Evolutionary conservation across 1,284 basidiomycete species (phyloP).

Genomic region (Dichomitus squalens): DNA sequence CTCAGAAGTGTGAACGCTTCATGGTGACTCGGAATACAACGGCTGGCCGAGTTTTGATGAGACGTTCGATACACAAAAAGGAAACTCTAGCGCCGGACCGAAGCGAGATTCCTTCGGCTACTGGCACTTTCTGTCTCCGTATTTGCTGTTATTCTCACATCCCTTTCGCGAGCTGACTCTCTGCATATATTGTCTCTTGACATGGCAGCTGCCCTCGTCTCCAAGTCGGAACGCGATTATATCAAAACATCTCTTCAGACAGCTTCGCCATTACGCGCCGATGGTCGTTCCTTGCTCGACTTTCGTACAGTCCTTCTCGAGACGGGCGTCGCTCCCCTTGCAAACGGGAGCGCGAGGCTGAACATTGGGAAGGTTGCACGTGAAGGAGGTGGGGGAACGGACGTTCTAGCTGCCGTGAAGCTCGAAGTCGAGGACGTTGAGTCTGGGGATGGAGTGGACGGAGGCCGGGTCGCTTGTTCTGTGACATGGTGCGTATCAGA

Average conservation of each 20-base stretch:
- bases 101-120: no score
- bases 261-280: constrained; percentile 57
- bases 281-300: constrained; percentile 66
- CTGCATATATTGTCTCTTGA: background rate
- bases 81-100: no score
- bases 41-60: no score
- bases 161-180: background rate
- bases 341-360: constrained; percentile 77
- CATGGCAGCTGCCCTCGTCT: constrained; percentile 43
- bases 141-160: no score
- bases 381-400: constrained; percentile 65
- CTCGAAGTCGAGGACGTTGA: constrained; percentile 68
- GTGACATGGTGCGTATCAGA: constrained; percentile 68
- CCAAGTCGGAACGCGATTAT: constrained; percentile 77
- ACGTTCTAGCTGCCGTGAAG: constrained; percentile 66
- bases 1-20: no score
- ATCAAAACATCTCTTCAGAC: constrained; percentile 64
- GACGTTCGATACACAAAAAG: no score
- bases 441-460: constrained; percentile 48
- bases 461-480: constrained; percentile 60
- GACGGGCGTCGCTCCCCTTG: constrained; percentile 72
- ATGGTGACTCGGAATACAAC: no score
- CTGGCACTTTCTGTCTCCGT: no score
- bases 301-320: constrained; percentile 71
- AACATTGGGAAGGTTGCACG: constrained; percentile 61